Percentiles rank a stretch among this genome's conserved stretches.
These are phyloP conservation scores for Melaleuca alternifolia DNA, from an alignment of 345 rosid genomes.

Conservation along the genomic window DNA sequence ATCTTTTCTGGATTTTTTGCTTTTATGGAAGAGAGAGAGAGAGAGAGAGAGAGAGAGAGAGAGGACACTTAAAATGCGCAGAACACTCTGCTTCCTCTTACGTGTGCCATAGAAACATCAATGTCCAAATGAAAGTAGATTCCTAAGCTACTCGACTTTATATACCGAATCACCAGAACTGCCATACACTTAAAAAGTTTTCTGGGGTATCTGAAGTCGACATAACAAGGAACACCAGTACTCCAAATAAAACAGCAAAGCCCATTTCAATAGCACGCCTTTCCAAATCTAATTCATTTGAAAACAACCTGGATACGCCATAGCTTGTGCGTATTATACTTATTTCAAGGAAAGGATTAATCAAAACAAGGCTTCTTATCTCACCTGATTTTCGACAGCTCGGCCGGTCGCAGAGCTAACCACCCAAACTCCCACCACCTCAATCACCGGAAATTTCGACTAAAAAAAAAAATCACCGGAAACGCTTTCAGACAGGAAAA, in stretches of 20 bases:
- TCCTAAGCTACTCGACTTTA: neutral
- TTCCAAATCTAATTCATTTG: neutral
- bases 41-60: neutral
- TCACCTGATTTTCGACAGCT: neutral
- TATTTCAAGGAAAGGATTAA: neutral
- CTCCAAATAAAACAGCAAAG: neutral
- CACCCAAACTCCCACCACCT: neutral
- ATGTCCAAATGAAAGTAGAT: neutral
- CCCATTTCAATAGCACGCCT: neutral
- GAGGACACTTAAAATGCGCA: neutral
- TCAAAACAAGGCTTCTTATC: neutral
- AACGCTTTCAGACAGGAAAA: neutral
- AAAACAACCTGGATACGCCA: neutral
- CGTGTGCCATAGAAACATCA: neutral
- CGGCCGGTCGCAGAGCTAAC: neutral
- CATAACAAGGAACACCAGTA: neutral
- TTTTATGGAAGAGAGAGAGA: neutral
- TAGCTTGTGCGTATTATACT: neutral
- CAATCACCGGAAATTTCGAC: no score
- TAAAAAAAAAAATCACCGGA: neutral
- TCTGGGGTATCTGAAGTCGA: neutral
- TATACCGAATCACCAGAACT: neutral
- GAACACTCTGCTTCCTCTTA: neutral
- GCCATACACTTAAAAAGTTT: neutral
- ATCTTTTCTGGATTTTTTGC: neutral